Evolutionary conservation across 345 rosid species (phyloP).

Genomic region (Eucalyptus tenuipes): DNA sequence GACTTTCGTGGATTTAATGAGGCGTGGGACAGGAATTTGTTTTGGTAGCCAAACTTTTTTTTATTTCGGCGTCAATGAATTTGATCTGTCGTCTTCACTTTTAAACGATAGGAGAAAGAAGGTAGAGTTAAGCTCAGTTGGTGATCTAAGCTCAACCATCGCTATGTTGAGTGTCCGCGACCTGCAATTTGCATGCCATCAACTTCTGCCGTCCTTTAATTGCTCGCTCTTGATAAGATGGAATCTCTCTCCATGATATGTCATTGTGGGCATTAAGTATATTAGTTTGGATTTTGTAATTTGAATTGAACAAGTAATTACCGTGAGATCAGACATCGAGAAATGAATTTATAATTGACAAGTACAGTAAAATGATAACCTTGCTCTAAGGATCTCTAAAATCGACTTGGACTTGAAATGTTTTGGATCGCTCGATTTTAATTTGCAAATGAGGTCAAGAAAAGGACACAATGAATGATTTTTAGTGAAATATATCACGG

Average conservation of each 20-base stretch:
- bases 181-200: neutral
- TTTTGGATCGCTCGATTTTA: neutral
- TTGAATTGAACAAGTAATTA: neutral
- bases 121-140: neutral
- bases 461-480: accelerated
- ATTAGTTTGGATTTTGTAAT: neutral
- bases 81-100: neutral
- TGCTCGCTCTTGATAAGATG: neutral
- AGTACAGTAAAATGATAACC: neutral
- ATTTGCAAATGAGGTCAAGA: neutral
- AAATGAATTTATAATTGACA: neutral
- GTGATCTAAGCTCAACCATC: neutral
- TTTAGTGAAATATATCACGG: accelerated
- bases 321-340: accelerated
- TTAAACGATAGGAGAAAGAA: neutral
- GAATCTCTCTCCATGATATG: neutral
- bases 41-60: neutral
- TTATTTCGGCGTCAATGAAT: neutral
- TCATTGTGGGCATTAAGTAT: neutral
- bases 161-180: neutral
- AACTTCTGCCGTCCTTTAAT: neutral
- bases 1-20: neutral
- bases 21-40: neutral
- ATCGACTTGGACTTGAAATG: neutral
- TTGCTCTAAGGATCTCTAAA: neutral